phyloP scores from a whole-genome alignment of 106 monocot species.

The Phalaenopsis aphrodite region DNA sequence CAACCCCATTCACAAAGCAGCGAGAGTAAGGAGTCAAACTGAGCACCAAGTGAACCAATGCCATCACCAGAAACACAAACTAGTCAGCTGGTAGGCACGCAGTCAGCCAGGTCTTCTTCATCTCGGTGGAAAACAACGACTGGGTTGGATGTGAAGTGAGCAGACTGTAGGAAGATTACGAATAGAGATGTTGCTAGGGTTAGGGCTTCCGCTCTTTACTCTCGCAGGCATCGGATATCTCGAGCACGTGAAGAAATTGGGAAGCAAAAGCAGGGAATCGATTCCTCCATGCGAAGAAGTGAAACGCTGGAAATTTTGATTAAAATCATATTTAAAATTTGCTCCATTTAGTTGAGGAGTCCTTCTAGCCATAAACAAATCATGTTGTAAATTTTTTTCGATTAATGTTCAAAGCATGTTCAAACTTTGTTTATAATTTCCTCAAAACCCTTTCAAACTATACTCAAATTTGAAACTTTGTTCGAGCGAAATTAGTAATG shows the following conservation, averaged over 20 bases:
- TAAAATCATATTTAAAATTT: no score
- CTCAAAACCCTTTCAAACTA: no score
- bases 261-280: not conserved
- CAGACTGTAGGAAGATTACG: not conserved
- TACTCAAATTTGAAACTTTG: no score
- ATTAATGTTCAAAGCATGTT: no score
- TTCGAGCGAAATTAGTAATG: no score
- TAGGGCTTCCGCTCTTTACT: not conserved
- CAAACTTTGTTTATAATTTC: no score
- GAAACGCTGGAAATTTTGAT: no score
- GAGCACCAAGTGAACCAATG: conserved; percentile 38
- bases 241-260: not conserved
- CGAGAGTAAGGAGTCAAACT: conserved; percentile 17
- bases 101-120: not conserved
- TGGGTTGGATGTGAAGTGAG: not conserved
- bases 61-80: conserved; percentile 25
- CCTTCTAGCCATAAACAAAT: no score
- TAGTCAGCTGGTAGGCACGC: not conserved
- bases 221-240: not conserved
- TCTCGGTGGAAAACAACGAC: not conserved
- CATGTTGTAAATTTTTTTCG: no score
- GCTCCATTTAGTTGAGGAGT: no score
- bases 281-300: not conserved
- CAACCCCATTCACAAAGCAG: conserved; percentile 6
- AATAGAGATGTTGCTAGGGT: not conserved